These are phyloP conservation scores for Nicotiana sylvestris DNA, from an alignment of 257 asterid species.

Conservation along the genomic window DNA sequence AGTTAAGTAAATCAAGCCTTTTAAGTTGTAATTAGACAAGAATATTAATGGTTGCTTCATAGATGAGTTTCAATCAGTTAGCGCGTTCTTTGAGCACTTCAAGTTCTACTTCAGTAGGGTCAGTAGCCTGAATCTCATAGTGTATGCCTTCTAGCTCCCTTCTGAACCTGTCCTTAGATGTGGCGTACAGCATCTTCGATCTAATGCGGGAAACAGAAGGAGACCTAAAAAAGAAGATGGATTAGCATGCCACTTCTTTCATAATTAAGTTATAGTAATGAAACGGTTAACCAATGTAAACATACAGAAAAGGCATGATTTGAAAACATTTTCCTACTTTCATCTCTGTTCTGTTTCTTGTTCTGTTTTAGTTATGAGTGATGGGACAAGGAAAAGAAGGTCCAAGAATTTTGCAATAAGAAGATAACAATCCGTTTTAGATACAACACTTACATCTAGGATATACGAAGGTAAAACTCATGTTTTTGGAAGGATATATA, in stretches of 20 bases:
- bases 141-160: slow-evolving; percentile 41
- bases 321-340: neutral
- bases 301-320: neutral
- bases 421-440: neutral
- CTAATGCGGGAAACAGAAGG: slow-evolving; percentile 35
- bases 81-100: slow-evolving; percentile 38
- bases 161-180: slow-evolving; percentile 35
- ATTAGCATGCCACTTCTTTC: neutral
- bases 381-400: neutral
- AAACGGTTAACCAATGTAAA: neutral
- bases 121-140: slow-evolving; percentile 45
- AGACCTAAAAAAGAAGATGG: slow-evolving; percentile 20
- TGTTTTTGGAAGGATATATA: neutral
- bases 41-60: neutral
- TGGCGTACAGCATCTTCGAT: slow-evolving; percentile 38
- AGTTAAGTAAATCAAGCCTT: neutral
- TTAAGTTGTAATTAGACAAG: neutral
- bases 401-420: neutral
- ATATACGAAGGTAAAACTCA: neutral
- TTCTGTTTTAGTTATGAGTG: neutral
- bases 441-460: neutral
- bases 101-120: slow-evolving; percentile 39
- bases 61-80: slow-evolving; percentile 9
- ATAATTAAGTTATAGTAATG: neutral
- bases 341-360: neutral